phyloP scores from a whole-genome alignment of 2,329 filamentous ascomycete genomes.

The Fusarium tupiense region DNA sequence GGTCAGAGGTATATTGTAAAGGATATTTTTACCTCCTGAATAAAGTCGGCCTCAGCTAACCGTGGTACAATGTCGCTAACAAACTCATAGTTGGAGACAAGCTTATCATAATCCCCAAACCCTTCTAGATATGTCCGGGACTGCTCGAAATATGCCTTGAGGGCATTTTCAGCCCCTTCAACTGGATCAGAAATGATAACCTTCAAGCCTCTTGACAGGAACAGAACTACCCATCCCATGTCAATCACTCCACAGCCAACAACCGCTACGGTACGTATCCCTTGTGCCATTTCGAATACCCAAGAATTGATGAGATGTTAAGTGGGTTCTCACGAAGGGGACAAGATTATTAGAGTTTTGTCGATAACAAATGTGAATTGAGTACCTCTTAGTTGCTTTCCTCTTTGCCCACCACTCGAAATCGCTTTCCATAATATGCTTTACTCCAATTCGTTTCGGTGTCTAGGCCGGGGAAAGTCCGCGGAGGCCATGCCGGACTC shows the following conservation, averaged over 20 bases:
- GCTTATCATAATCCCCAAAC: neutral
- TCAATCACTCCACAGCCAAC: neutral
- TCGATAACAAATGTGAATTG: accelerated
- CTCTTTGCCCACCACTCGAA: neutral
- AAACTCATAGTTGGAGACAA: neutral
- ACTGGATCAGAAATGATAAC: neutral
- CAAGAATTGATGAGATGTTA: neutral
- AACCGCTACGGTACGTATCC: neutral
- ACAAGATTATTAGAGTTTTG: neutral
- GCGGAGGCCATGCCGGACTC: neutral
- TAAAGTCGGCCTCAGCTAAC: neutral
- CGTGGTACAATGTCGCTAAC: neutral
- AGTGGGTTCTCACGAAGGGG: accelerated
- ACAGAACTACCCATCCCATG: neutral
- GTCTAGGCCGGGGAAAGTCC: neutral
- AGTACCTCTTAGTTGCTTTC: accelerated
- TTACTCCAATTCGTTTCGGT: neutral
- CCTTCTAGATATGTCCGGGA: neutral
- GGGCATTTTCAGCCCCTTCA: neutral
- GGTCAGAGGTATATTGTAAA: accelerated
- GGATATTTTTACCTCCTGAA: neutral
- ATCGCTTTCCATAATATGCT: no score
- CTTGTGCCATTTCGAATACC: neutral
- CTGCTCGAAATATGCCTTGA: neutral
- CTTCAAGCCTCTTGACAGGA: neutral